Evolutionary conservation across 2,329 filamentous ascomycete species (phyloP).

Genomic region (Epichloe sibirici): DNA sequence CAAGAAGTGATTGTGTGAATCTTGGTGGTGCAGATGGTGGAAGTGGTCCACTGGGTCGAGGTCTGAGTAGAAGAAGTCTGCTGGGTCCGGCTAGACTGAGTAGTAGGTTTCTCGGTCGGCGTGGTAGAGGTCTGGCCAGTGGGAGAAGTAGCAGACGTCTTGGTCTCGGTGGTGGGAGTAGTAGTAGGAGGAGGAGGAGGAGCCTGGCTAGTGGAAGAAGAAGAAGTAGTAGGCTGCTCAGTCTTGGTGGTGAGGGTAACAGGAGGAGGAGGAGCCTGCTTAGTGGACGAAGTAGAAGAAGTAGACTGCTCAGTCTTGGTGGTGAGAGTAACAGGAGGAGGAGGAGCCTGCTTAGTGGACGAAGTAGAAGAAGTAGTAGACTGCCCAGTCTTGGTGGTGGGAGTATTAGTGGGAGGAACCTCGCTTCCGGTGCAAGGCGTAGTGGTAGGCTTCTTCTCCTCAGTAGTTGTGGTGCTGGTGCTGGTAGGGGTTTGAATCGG

Average conservation of each 20-base stretch:
- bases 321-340: not conserved
- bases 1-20: constrained; percentile 18
- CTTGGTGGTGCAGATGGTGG: constrained; percentile 19
- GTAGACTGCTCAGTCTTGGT: constrained; percentile 3
- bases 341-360: too few relatives aligned
- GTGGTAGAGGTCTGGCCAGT: too few relatives aligned
- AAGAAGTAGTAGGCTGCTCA: not conserved
- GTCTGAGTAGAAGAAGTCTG: constrained; percentile 1
- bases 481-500: not conserved
- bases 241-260: constrained; percentile 5
- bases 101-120: too few relatives aligned
- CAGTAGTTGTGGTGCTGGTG: not conserved
- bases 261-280: too few relatives aligned
- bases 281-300: too few relatives aligned
- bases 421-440: too few relatives aligned
- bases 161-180: constrained; percentile 6
- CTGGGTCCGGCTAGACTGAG: not conserved
- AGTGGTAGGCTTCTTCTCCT: too few relatives aligned
- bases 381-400: constrained; percentile 3
- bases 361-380: constrained; percentile 3
- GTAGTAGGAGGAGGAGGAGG: too few relatives aligned
- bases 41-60: constrained; percentile 15
- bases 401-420: constrained; percentile 4
- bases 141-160: not conserved
- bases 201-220: too few relatives aligned